Evolutionary conservation across 768 basidiomycete species (phyloP).

Genomic region (Boletellus ananas): DNA sequence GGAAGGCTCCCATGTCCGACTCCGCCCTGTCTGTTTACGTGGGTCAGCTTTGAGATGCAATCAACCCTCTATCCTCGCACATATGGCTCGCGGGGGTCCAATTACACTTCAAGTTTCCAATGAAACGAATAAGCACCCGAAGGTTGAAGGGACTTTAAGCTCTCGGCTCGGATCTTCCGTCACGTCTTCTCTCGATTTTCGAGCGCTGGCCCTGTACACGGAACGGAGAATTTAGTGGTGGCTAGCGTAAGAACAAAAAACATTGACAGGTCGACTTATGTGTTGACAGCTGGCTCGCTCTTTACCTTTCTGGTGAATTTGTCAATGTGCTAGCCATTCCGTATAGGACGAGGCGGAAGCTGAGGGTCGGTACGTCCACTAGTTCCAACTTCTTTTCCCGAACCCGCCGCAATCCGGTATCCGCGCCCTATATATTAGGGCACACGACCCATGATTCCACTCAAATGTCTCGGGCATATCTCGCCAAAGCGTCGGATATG

Average conservation of each 20-base stretch:
- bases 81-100: neutral
- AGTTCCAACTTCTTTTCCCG: neutral
- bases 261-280: conserved; percentile 4
- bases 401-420: neutral
- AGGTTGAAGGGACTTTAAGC: neutral
- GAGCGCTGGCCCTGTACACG: neutral
- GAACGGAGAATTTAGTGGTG: neutral
- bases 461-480: conserved; percentile 1
- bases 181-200: neutral
- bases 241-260: conserved; percentile 2
- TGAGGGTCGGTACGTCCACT: neutral
- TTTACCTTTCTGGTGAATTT: neutral
- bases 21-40: conserved; percentile 12
- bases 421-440: neutral
- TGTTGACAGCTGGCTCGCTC: neutral
- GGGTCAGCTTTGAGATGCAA: conserved; percentile 15
- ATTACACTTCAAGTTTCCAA: neutral
- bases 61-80: conserved; percentile 8
- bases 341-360: neutral
- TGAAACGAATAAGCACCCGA: neutral
- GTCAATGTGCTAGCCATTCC: neutral
- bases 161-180: conserved; percentile 6
- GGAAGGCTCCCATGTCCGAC: neutral
- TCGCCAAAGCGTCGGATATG: conserved; percentile 5
- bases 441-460: neutral